Evolutionary conservation across 208 protist genomes (phyloP), one percentile per base, ranked within the genome.

Genomic region (Crithidia mellificae): DNA sequence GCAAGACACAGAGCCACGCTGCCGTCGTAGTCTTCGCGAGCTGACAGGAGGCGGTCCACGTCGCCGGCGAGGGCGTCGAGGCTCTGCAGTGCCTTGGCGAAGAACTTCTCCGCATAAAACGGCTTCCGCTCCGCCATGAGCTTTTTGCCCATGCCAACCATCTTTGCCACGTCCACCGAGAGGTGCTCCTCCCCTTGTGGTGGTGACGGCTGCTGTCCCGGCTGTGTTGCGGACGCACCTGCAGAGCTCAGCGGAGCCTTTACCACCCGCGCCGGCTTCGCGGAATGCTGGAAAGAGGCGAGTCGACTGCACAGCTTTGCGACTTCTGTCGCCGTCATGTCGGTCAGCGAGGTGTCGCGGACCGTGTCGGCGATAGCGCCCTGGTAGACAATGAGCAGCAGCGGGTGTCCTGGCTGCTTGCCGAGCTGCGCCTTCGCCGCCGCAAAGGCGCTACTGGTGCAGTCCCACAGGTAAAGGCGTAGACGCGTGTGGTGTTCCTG

Each of bases 91-190:
- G 90, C 85, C 65, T 92, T 92, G 6, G 72, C 49, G 55, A 96
- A 96, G 58, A 85, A 81, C 72, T 92, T 93, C 49, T 85, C 87
- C 14, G 90, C 90, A 50, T 96, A 96, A 6, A 83, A 67, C 4
- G 81, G 61, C 58, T 90, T 68, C 0, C 87, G 84, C 59, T 78
- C 63, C 7, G 67, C 36, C 72, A 96, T 74, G 43, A 90, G 43
- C n/a, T 67, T 67, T 56, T 84, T 77, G 1, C 91, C 91, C 44
- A 90, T 78, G 0, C 63, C 78, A 9, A 96, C 49, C 55, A 93
- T 74, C 64, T 78, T 79, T 5, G 87, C 80, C 6, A 96, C 84
- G 67, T 96, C 87, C 24, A 96, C 87, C n/a, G 39, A 67, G 12
- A 95, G 50, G 20, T 36, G 58, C 61, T 44, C 41, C 50, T 44